These are phyloP conservation scores for Apophysomyces elegans DNA, from an alignment of 371 early-diverging fungal species.

Conservation along the genomic window DNA sequence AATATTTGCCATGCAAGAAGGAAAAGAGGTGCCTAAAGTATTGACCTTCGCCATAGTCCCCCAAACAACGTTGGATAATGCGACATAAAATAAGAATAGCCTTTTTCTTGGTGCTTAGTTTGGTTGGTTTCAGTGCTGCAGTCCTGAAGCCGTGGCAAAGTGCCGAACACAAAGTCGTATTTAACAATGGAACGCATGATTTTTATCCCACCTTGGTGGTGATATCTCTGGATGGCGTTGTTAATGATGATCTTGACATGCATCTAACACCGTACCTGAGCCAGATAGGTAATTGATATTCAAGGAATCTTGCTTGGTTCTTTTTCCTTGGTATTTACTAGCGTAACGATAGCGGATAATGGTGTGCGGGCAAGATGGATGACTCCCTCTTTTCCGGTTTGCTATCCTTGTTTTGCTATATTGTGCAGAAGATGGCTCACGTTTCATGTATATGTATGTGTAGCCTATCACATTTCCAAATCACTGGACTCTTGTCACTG, in stretches of 20 bases:
- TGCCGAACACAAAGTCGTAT: background rate
- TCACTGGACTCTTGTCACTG: conserved; percentile 93
- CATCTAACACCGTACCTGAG: conserved; percentile 73
- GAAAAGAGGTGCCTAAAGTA: too few relatives aligned
- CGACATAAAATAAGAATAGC: too few relatives aligned
- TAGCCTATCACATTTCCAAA: conserved; percentile 91
- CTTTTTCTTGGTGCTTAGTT: too few relatives aligned
- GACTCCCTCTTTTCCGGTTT: conserved; percentile 78
- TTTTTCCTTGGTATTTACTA: background rate
- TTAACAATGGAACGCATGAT: conserved; percentile 70
- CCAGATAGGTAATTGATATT: conserved; percentile 53
- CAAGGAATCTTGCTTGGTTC: background rate
- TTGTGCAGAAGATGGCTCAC: background rate
- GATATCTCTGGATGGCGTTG: conserved; percentile 91
- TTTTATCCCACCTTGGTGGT: conserved; percentile 81
- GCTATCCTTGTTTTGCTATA: conserved; percentile 10
- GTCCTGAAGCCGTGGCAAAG: background rate
- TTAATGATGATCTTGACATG: conserved; percentile 81
- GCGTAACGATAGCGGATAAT: conserved; percentile 34
- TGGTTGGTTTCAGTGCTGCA: too few relatives aligned
- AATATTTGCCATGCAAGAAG: too few relatives aligned
- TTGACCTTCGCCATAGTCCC: too few relatives aligned
- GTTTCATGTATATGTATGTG: background rate
- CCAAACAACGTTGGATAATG: too few relatives aligned
- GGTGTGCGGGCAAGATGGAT: conserved; percentile 68